Evolutionary conservation across 108 stramenopile genomes (phyloP), one percentile per base, ranked within the genome.

Genomic region (Cylindrotheca closterium): DNA sequence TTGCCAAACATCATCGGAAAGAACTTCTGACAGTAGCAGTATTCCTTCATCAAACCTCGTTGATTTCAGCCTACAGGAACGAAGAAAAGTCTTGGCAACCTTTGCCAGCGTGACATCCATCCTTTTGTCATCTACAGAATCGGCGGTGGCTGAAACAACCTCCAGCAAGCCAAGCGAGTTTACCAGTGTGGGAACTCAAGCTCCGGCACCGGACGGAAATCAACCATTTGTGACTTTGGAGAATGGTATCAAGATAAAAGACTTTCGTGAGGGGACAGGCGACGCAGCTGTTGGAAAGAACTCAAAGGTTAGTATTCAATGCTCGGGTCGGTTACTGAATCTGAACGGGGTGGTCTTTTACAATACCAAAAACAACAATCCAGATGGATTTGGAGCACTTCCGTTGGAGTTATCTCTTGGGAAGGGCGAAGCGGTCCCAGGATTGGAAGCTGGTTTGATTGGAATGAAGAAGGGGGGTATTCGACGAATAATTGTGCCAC

Each of bases 291-390:
- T 79, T 23, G 30, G 59, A 19, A 8, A 12, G 7, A 53, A 60
- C 31, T 62, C 75, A 8, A 54, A 54, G 24, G 83, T 88, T 0
- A 64, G 65, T 21, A 63, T 88, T 23, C 83, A 84, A 51, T 57
- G 79, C 55, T 71, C 69, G 30, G 86, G 86, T 18, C 48, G 86
- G 0, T 45, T 88, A 21, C 72, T 88, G 47, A 88, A 88, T 68
- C 49, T 88, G 25, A 88, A 88, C 54, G 86, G 86, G 7, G 81
- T 88, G 10, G 55, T 84, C 33, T 88, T 88, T 47, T 88, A 88
- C 65, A 81, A 82, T 53, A 88, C 82, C 24, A 88, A 88, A 57
- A 78, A 67, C 47, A 84, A 84, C 53, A 82, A 88, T 46, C 80
- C 82, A 10, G 79, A 83, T 48, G 86, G 86, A 12, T 88, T 88